Evolutionary conservation across 31 red algal species (phyloP).

Genomic region (Odonthalia washingtoniensis): DNA sequence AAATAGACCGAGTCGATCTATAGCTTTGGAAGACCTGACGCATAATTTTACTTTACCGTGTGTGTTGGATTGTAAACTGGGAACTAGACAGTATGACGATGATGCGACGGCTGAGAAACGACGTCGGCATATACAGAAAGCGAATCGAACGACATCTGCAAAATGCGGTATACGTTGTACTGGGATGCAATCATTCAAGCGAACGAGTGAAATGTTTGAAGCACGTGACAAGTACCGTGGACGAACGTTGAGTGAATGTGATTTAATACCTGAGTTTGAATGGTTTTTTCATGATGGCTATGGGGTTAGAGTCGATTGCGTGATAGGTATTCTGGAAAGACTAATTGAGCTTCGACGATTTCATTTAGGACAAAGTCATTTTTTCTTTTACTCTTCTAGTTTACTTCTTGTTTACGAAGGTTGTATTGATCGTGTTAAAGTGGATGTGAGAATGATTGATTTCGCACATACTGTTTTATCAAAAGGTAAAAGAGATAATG

Average conservation of each 20-base stretch:
- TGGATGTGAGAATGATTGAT: constrained; percentile 96
- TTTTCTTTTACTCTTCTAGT: constrained; percentile 94
- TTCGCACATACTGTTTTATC: constrained; percentile 94
- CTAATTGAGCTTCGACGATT: neutral
- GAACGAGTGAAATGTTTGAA: constrained; percentile 25
- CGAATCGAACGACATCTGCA: constrained; percentile 77
- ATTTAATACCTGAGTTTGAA: constrained; percentile 66
- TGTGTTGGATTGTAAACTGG: constrained; percentile 93
- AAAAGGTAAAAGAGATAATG: constrained; percentile 65
- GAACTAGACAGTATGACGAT: constrained; percentile 94
- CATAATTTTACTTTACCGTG: constrained; percentile 74
- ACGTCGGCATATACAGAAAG: constrained; percentile 77
- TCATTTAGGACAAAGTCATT: constrained; percentile 52
- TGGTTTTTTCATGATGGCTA: constrained; percentile 87
- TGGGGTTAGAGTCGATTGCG: constrained; percentile 38
- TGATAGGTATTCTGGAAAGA: constrained; percentile 27
- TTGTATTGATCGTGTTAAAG: neutral
- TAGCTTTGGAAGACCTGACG: constrained; percentile 88
- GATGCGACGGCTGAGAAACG: constrained; percentile 91
- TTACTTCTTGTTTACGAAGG: constrained; percentile 96
- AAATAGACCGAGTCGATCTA: constrained; percentile 30
- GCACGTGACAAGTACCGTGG: constrained; percentile 76
- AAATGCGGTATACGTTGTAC: constrained; percentile 81
- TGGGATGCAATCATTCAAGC: constrained; percentile 92
- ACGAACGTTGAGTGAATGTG: constrained; percentile 53